Evolutionary conservation across 768 basidiomycete species (phyloP).

Genomic region (Tulasnella calospora): DNA sequence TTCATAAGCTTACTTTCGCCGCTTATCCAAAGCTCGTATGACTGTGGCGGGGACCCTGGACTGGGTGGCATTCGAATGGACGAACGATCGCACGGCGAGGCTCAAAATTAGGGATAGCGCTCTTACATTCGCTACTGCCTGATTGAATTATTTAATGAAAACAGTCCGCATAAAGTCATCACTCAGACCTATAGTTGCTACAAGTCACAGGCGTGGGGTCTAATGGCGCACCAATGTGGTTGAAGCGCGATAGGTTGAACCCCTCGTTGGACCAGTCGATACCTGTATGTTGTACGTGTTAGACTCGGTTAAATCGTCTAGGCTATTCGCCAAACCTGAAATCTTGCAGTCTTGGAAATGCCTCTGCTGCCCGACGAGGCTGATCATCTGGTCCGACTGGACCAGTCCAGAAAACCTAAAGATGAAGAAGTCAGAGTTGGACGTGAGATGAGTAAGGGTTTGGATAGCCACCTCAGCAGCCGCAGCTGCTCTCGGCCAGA

Average conservation of each 20-base stretch:
- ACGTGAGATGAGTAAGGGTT: neutral
- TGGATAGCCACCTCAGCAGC: slow-evolving; percentile 50
- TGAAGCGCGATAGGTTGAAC: slow-evolving; percentile 58
- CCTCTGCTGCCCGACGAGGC: slow-evolving; percentile 42
- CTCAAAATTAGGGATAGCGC: slow-evolving; percentile 76
- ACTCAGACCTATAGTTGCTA: slow-evolving; percentile 6
- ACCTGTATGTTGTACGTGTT: slow-evolving; percentile 31
- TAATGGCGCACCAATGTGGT: slow-evolving; percentile 66
- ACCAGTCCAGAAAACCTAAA: slow-evolving; percentile 63
- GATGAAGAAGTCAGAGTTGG: neutral
- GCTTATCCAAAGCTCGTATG: slow-evolving; percentile 45
- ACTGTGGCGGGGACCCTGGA: slow-evolving; percentile 61
- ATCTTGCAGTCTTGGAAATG: slow-evolving; percentile 53
- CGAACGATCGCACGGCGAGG: slow-evolving; percentile 73
- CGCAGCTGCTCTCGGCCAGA: slow-evolving; percentile 68
- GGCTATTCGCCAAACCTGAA: neutral
- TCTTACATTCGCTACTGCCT: slow-evolving; percentile 78
- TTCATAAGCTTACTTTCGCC: neutral
- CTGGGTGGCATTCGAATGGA: slow-evolving; percentile 78
- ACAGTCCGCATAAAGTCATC: neutral
- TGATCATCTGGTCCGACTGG: slow-evolving; percentile 35
- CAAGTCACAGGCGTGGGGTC: slow-evolving; percentile 55
- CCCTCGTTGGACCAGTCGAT: slow-evolving; percentile 58
- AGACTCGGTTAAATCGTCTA: neutral
- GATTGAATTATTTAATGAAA: neutral